phyloP scores from a whole-genome alignment of 495 filamentous ascomycete genomes.

The Tuber microsphaerosporum region DNA sequence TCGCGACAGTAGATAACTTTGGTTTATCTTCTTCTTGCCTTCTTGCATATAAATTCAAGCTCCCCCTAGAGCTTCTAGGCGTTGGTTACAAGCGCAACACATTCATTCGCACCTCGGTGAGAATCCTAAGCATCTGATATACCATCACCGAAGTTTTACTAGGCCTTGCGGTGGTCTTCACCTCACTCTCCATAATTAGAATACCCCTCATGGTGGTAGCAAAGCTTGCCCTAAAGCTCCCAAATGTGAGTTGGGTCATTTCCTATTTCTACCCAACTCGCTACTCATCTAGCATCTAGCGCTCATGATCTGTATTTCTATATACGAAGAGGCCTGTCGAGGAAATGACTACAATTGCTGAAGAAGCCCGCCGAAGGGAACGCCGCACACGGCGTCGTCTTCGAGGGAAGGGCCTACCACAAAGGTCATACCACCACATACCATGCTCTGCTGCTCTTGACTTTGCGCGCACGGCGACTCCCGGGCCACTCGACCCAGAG shows the following conservation, averaged over 20 bases:
- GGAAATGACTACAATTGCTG: neutral
- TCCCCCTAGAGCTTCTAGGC: neutral
- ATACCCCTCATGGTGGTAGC: constrained; percentile 3
- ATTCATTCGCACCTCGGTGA: neutral
- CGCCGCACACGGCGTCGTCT: constrained; percentile 11
- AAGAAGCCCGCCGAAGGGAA: constrained; percentile 12
- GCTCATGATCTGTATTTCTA: neutral
- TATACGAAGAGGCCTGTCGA: neutral
- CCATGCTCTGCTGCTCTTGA: constrained; percentile 29
- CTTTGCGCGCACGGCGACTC: constrained; percentile 26
- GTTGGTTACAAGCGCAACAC: neutral
- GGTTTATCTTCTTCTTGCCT: neutral
- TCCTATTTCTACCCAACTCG: neutral
- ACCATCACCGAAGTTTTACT: neutral
- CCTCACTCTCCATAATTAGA: neutral
- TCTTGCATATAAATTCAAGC: neutral
- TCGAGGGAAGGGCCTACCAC: neutral
- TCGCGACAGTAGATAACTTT: neutral
- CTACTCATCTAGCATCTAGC: neutral
- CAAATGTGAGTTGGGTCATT: constrained; percentile 13
- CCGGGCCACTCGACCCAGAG: constrained; percentile 13
- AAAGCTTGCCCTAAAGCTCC: constrained; percentile 9
- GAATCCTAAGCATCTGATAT: neutral
- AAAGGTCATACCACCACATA: constrained; percentile 25
- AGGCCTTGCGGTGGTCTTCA: neutral